These are phyloP conservation scores for Coprinopsis marcescibilis DNA, from an alignment of 768 basidiomycete genomes.

Conservation along the genomic window DNA sequence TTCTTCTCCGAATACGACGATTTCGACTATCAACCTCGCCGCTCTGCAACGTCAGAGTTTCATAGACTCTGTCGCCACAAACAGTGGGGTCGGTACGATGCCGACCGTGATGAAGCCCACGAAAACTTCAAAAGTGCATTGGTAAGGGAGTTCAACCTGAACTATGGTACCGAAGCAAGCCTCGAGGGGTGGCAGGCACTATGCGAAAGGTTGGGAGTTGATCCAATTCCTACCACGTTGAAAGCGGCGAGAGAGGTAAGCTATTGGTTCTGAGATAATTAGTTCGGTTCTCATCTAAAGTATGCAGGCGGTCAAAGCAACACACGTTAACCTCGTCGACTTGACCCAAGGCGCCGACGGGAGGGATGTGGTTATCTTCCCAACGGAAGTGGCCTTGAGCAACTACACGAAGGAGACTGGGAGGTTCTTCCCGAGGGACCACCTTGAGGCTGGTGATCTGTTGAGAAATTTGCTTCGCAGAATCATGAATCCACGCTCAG, in stretches of 20 bases:
- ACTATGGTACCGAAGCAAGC: slow-evolving; percentile 28
- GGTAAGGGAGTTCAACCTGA: slow-evolving; percentile 26
- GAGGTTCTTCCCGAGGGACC: slow-evolving; percentile 27
- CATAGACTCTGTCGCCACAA: slow-evolving; percentile 16
- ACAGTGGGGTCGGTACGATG: slow-evolving; percentile 12
- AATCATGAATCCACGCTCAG: slow-evolving; percentile 9
- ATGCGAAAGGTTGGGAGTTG: slow-evolving; percentile 20
- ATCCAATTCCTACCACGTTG: slow-evolving; percentile 23
- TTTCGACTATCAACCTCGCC: neutral
- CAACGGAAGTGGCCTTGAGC: slow-evolving; percentile 22
- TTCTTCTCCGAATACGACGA: neutral
- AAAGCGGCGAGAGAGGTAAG: slow-evolving; percentile 19
- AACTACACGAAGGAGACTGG: slow-evolving; percentile 20
- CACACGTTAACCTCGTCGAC: slow-evolving; percentile 36
- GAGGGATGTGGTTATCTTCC: slow-evolving; percentile 17
- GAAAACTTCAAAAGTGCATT: slow-evolving; percentile 24
- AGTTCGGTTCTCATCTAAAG: neutral
- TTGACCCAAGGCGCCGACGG: slow-evolving; percentile 21
- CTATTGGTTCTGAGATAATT: neutral
- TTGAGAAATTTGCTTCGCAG: slow-evolving; percentile 22
- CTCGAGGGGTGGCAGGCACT: slow-evolving; percentile 25
- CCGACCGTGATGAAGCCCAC: slow-evolving; percentile 12
- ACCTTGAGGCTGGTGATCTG: slow-evolving; percentile 22
- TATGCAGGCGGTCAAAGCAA: slow-evolving; percentile 21
- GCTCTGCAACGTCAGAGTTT: slow-evolving; percentile 16